phyloP scores from a whole-genome alignment of 2,329 filamentous ascomycete species.

The Verruconis gallopava region DNA sequence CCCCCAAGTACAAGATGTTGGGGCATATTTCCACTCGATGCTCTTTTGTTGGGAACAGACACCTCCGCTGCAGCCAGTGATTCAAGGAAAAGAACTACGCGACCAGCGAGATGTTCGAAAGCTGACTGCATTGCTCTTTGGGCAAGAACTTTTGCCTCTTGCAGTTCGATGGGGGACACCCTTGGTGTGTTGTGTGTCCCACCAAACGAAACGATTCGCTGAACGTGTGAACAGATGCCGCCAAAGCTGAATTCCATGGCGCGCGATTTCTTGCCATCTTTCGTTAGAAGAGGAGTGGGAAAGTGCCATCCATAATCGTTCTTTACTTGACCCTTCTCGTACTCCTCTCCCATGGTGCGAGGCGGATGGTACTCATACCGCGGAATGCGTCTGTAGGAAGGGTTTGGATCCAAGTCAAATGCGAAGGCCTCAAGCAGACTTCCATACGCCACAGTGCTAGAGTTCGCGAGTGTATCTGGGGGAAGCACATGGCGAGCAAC shows the following conservation, averaged over 20 bases:
- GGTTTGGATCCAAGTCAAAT: constrained; percentile 34
- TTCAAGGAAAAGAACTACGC: constrained; percentile 46
- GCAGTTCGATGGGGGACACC: constrained; percentile 32
- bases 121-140: constrained; percentile 62
- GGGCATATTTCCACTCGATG: not conserved
- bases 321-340: constrained; percentile 19
- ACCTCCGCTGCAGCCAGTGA: not conserved
- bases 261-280: constrained; percentile 22
- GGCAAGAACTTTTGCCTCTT: constrained; percentile 57
- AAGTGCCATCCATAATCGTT: constrained; percentile 9
- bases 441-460: constrained; percentile 50
- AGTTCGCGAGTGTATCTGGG: constrained; percentile 36
- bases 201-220: constrained; percentile 29
- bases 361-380: constrained; percentile 46
- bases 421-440: constrained; percentile 67
- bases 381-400: constrained; percentile 26
- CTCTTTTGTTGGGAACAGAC: constrained; percentile 11
- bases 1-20: constrained; percentile 68
- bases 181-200: constrained; percentile 19
- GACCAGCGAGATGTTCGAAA: constrained; percentile 75
- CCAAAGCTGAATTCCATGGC: constrained; percentile 61
- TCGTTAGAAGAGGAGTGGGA: constrained; percentile 10
- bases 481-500: constrained; percentile 67
- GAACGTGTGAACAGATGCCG: constrained; percentile 45
- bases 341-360: constrained; percentile 43